Base-by-base conservation (phyloP, 1,284 basidiomycete species). In the Boletus smithii region DNA sequence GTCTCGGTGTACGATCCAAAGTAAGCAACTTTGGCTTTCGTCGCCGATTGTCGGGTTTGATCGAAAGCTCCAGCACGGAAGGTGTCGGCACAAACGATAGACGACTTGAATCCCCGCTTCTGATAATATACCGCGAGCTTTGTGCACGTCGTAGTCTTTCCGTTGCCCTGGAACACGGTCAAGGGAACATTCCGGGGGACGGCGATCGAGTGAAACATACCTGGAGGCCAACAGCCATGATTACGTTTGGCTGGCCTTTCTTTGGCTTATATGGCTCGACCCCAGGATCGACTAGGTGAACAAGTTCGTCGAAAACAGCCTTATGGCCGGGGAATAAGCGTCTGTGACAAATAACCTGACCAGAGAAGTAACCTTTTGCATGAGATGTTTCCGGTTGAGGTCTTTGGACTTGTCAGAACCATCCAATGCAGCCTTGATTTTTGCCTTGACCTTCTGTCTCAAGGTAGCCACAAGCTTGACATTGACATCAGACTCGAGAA, bases 51-150 rank as follows among this genome's bases (percentile, higher is more conserved):
- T 64, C 89, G 89, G 57, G 86, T 99, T 79, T 99, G 97, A 69
- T 99, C 97, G 69, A 99, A 99, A 35, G 97, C 97, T 55, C 97
- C 97, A 5, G 97, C 97, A 73, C 97, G 91, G 79, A 99, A 99
- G 3, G 97, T 99, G 70, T 99, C 97, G 22, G 97, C 97, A 62
- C 97, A 99, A 59, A 99, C 97, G 41, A 99, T 92, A 57, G 88
- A 93, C n/a, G 94, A 91, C 66, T 95, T 94, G 80, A 97, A 93
- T 4, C 97, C 97, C 56, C 95, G 85, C 62, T 93, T 90, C 68
- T 97, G 93, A 70, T 98, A 99, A 73, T 99, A 90, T 0, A 97
- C 94, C 0, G 97, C 97, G 29, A 97, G 82, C 69, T 97, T 95
- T 13, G 94, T 97, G 70, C 95, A 98, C 44, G 94, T 97, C 24